These are phyloP conservation scores for Alloteropsis semialata DNA, from an alignment of 176 grass and related monocot genomes.

Conservation along the genomic window DNA sequence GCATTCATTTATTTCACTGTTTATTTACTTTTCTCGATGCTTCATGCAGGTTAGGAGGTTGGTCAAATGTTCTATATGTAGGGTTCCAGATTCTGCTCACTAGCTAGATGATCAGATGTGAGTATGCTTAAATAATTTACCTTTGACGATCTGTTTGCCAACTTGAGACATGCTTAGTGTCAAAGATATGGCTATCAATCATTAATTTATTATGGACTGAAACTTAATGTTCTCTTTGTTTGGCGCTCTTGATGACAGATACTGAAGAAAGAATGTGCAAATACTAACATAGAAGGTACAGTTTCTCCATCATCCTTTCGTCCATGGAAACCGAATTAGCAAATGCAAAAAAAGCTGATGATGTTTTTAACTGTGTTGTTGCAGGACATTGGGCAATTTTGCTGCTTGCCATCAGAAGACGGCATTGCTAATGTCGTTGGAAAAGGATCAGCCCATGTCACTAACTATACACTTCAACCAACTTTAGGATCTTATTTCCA, in stretches of 20 bases:
- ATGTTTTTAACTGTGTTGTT: background rate
- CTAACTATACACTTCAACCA: slow-evolving; percentile 38
- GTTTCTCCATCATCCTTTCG: background rate
- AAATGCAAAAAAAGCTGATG: background rate
- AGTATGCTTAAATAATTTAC: slow-evolving; percentile 14
- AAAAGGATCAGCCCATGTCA: slow-evolving; percentile 39
- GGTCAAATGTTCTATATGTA: slow-evolving; percentile 31
- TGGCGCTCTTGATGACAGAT: slow-evolving; percentile 16
- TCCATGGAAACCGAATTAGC: background rate
- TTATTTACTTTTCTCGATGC: slow-evolving; percentile 9
- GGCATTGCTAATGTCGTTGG: background rate
- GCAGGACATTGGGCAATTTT: slow-evolving; percentile 71
- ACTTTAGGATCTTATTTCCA: slow-evolving; percentile 18
- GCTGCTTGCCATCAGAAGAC: slow-evolving; percentile 22
- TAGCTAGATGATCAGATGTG: slow-evolving; percentile 37
- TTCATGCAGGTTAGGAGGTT: slow-evolving; percentile 28
- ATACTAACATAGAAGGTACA: slow-evolving; percentile 65
- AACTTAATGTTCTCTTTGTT: slow-evolving; percentile 27
- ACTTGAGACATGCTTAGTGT: slow-evolving; percentile 20
- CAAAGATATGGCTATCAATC: slow-evolving; percentile 4
- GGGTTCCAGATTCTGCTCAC: slow-evolving; percentile 39
- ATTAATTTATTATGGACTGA: slow-evolving; percentile 14
- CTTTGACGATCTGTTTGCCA: slow-evolving; percentile 28
- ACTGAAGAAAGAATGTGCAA: slow-evolving; percentile 35
- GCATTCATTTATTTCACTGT: background rate